phyloP scores from a whole-genome alignment of 306 rosid species.

The Sechiopsis laciniata region DNA sequence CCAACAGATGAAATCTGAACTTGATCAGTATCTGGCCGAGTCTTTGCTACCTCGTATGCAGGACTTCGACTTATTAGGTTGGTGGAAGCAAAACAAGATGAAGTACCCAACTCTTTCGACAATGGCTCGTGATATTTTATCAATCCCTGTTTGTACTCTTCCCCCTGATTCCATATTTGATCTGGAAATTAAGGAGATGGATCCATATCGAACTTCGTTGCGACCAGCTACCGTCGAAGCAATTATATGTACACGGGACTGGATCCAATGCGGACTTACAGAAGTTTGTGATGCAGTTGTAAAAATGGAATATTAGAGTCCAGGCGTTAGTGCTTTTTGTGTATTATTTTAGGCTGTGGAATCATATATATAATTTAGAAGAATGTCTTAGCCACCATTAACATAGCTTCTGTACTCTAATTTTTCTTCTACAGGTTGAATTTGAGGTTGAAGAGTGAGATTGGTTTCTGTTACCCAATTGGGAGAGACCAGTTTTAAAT shows the following conservation, averaged over 20 bases:
- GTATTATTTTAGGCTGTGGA: too few species aligned
- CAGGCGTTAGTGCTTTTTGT: too few species aligned
- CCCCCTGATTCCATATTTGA: constrained; percentile 21
- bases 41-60: constrained; percentile 67
- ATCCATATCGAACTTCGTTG: background rate
- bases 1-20: constrained; percentile 80
- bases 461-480: too few species aligned
- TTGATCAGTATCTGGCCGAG: constrained; percentile 84
- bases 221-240: constrained; percentile 20
- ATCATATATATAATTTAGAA: too few species aligned
- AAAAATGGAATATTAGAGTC: constrained; percentile 24
- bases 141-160: constrained; percentile 22
- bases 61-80: constrained; percentile 23
- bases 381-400: too few species aligned
- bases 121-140: constrained; percentile 24
- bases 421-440: too few species aligned
- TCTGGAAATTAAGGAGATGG: constrained; percentile 18
- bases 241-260: constrained; percentile 21
- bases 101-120: constrained; percentile 21
- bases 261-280: constrained; percentile 29
- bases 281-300: constrained; percentile 21
- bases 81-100: constrained; percentile 26
- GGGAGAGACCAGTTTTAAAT: too few species aligned
- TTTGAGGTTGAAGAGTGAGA: too few species aligned
- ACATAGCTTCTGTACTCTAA: too few species aligned